These are phyloP conservation scores for Saccharum spontaneum DNA, from an alignment of 176 grass and related monocot genomes.

Conservation along the genomic window DNA sequence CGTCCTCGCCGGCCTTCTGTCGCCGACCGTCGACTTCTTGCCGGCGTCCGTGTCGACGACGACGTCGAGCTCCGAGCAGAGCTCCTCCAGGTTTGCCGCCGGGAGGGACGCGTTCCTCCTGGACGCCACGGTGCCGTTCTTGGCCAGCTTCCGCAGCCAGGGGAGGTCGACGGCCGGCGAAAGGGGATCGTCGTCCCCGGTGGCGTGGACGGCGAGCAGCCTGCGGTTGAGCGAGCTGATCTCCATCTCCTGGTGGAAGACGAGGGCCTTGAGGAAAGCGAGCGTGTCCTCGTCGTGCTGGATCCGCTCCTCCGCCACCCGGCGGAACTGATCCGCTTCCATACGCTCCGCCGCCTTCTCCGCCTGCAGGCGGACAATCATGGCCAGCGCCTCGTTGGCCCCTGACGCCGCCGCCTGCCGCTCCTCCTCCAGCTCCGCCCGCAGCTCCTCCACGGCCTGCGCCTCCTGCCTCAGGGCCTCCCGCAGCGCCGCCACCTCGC, in stretches of 20 bases:
- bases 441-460: slow-evolving; percentile 49
- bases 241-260: slow-evolving; percentile 81
- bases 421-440: slow-evolving; percentile 77
- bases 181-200: slow-evolving; percentile 9
- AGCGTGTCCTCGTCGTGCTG: slow-evolving; percentile 70
- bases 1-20: slow-evolving; percentile 35
- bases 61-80: slow-evolving; percentile 34
- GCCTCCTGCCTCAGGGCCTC: slow-evolving; percentile 58
- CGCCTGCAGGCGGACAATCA: slow-evolving; percentile 82
- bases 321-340: slow-evolving; percentile 67
- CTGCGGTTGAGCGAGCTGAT: slow-evolving; percentile 71
- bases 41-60: background rate
- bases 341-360: slow-evolving; percentile 79
- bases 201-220: slow-evolving; percentile 51
- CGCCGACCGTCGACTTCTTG: background rate
- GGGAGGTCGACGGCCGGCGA: slow-evolving; percentile 26
- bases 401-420: slow-evolving; percentile 66
- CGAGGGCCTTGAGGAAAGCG: slow-evolving; percentile 61
- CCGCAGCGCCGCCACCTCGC: slow-evolving; percentile 59
- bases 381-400: slow-evolving; percentile 69
- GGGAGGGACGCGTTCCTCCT: slow-evolving; percentile 46
- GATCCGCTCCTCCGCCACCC: slow-evolving; percentile 80
- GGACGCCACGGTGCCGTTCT: slow-evolving; percentile 7
- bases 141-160: slow-evolving; percentile 41
- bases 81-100: slow-evolving; percentile 26